Percentiles rank a stretch among this genome's conserved stretches.
phyloP scores from a whole-genome alignment of 352 stramenopile genomes.

The Achlya hypogyna region DNA sequence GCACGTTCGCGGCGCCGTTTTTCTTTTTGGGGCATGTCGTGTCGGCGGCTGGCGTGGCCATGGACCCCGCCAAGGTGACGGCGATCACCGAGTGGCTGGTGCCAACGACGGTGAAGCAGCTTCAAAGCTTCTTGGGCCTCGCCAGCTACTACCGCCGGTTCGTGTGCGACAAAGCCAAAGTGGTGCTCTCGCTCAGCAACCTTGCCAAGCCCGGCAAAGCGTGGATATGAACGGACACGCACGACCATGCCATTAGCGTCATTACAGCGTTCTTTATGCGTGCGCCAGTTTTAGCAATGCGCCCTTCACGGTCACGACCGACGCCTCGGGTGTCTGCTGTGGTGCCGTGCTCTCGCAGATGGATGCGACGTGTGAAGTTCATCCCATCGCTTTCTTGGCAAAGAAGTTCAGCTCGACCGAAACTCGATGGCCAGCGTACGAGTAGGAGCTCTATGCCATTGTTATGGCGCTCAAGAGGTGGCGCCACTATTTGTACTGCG shows the following conservation, averaged over 20 bases:
- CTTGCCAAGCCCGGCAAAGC: slow-evolving; percentile 18
- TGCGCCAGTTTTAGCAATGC: slow-evolving; percentile 23
- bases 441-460: slow-evolving; percentile 23
- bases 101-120: slow-evolving; percentile 15
- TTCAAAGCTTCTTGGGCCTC: slow-evolving; percentile 22
- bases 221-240: slow-evolving; percentile 7
- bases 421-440: slow-evolving; percentile 18
- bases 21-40: slow-evolving; percentile 21
- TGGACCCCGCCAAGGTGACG: slow-evolving; percentile 12
- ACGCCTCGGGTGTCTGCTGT: slow-evolving; percentile 23
- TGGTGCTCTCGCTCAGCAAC: slow-evolving; percentile 21
- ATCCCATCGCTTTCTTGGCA: slow-evolving; percentile 26
- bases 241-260: slow-evolving; percentile 17
- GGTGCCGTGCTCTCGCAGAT: slow-evolving; percentile 11
- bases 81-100: slow-evolving; percentile 8
- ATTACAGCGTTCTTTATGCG: slow-evolving; percentile 24
- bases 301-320: slow-evolving; percentile 28
- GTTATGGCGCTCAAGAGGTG: slow-evolving; percentile 22
- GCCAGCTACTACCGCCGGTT: slow-evolving; percentile 24
- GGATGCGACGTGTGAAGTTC: slow-evolving; percentile 11
- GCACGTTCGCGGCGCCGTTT: not conserved
- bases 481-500: slow-evolving; percentile 20
- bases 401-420: slow-evolving; percentile 21
- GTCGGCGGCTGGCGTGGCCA: not conserved
- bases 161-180: slow-evolving; percentile 15